Conservation (phyloP, 139 green algal genomes). For the Gonium pectorale region DNA sequence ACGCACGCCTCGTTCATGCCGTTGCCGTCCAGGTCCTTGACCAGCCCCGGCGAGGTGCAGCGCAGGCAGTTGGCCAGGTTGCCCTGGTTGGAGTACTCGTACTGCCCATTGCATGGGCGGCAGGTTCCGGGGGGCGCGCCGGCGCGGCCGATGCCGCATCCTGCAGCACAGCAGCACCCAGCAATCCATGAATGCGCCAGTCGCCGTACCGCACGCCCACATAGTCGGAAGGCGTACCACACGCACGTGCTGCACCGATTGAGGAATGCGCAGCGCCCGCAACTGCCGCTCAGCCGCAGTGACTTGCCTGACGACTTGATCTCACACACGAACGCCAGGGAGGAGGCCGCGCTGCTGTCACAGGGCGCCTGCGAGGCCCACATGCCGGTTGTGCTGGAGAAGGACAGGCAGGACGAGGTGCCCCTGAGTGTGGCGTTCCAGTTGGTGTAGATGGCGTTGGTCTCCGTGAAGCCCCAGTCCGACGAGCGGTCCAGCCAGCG, state of each 20-base stretch:
- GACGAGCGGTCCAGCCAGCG: neutral
- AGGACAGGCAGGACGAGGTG: neutral
- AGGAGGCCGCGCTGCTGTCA: neutral
- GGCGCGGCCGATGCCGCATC: neutral
- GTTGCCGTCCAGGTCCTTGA: neutral
- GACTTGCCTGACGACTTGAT: neutral
- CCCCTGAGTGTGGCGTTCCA: neutral
- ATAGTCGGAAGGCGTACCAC: no score
- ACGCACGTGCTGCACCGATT: neutral
- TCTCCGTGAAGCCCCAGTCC: neutral
- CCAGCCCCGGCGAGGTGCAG: neutral
- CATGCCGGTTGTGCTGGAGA: neutral
- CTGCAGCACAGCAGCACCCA: no score
- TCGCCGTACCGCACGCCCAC: no score
- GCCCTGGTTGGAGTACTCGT: neutral
- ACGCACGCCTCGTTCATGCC: neutral
- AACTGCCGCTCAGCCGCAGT: no score
- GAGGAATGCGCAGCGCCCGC: neutral
- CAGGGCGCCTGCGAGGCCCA: neutral
- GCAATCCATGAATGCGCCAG: no score
- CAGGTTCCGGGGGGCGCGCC: neutral
- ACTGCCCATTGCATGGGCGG: neutral
- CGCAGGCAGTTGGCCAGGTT: neutral
- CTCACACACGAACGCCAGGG: slow-evolving; percentile 10
- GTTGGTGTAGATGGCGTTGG: neutral